These are phyloP conservation scores for Globisporangium perplexum DNA, from an alignment of 352 stramenopile species.

Conservation along the genomic window DNA sequence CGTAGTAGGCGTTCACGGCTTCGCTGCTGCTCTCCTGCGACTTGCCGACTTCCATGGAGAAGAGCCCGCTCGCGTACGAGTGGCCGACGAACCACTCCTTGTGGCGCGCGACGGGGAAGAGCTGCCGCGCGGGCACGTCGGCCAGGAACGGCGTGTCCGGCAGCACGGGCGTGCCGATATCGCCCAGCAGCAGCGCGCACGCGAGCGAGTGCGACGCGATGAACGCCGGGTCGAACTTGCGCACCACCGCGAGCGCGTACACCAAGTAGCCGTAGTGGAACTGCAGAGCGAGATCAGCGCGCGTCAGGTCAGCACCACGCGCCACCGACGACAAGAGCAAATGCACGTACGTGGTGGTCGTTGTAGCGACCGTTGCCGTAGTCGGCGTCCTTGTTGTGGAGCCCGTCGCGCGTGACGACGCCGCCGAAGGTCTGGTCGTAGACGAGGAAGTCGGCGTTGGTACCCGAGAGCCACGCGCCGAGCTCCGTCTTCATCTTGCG, in stretches of 20 bases:
- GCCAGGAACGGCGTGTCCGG: conserved; percentile 44
- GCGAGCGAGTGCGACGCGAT: conserved; percentile 47
- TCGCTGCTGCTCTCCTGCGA: conserved; percentile 96
- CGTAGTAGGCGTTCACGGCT: conserved; percentile 95
- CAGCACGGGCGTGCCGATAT: conserved; percentile 58
- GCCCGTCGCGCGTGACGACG: conserved; percentile 86
- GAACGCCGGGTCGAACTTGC: conserved; percentile 72
- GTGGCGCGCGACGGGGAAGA: conserved; percentile 88
- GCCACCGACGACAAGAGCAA: not conserved
- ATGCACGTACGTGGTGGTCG: conserved; percentile 62
- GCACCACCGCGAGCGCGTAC: conserved; percentile 75
- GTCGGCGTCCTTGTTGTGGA: conserved; percentile 44
- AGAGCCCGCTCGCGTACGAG: conserved; percentile 94
- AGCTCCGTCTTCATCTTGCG: conserved; percentile 56
- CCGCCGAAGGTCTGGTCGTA: conserved; percentile 93
- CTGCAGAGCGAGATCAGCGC: conserved; percentile 15
- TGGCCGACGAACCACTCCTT: conserved; percentile 97
- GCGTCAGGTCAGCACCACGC: too few species aligned
- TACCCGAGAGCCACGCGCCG: conserved; percentile 46
- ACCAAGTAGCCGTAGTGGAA: conserved; percentile 95
- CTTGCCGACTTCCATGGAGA: conserved; percentile 93
- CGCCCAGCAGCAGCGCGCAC: conserved; percentile 51
- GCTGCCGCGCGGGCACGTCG: conserved; percentile 35
- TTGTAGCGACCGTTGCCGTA: conserved; percentile 90
- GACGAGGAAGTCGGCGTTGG: conserved; percentile 71